Evolutionary conservation across 1,284 basidiomycete species (phyloP), one percentile per base, ranked within the genome.

Genomic region (Coriolopsis trogii): DNA sequence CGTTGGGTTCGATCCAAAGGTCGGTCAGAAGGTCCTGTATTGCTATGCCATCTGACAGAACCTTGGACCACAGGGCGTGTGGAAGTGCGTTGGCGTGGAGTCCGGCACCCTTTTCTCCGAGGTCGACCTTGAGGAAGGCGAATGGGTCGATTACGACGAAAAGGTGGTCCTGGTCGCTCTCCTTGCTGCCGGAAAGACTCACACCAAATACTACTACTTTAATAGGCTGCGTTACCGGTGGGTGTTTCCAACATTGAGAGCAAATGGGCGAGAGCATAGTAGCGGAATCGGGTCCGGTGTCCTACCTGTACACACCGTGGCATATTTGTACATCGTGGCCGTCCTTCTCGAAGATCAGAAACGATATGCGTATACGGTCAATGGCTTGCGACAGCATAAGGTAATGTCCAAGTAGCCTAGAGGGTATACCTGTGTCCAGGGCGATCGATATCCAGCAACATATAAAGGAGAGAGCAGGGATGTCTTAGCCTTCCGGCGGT

Each of bases 101-200:
- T 82, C 74, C 0, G 77, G 79, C 4, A 80, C 77, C 0, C 53
- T 67, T 1, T 91, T 91, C 61, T 33, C 69, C n/a, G 81, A 89
- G 4, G 77, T 90, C 12, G 82, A 85, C 39, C 68, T 91, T 24
- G 69, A 70, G 9, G 81, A 84, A 7, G 77, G 73, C 10, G 87
- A 90, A 69, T 92, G 90, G 90, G 78, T 76, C 10, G 89, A 91
- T 59, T 92, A 92, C 58, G 90, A 92, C 61, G 89, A 91, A 65
- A 89, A 90, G 77, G 89, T 85, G 44, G 68, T 55, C 34, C 3
- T 10, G n/a, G 3, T 7, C 25, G 12, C 26, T 36, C 18, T 10
- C 26, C 10, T 28, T 43, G 4, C 15, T 39, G 6, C 28, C 15
- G 18, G 18, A 31, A 21, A 10, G n/a, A n/a, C n/a, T n/a, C n/a